Evolutionary conservation across 164 flowering plant genomes (phyloP).

Genomic region (Platanus orientalis): DNA sequence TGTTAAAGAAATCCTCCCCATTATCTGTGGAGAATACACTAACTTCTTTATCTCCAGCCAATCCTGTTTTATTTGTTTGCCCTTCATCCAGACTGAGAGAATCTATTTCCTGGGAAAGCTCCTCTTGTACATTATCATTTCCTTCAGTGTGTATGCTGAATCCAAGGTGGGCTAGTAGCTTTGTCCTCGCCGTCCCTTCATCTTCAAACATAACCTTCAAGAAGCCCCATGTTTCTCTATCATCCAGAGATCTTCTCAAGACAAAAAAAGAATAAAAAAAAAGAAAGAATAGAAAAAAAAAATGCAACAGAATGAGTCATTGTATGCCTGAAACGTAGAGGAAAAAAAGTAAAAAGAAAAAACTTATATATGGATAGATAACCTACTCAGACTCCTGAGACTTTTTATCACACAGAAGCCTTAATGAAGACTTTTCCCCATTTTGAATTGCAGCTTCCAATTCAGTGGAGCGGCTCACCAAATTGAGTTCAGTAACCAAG

Average conservation of each 20-base stretch:
- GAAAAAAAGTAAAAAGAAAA: not conserved
- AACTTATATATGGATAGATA: not conserved
- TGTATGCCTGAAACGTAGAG: not conserved
- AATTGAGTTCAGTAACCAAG: constrained; percentile 65
- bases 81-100: constrained; percentile 46
- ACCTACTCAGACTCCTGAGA: constrained; percentile 79
- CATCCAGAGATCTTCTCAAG: constrained; percentile 63
- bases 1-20: constrained; percentile 96
- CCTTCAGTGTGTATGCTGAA: constrained; percentile 54
- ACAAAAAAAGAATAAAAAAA: not conserved
- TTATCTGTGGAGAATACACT: constrained; percentile 46
- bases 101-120: constrained; percentile 47
- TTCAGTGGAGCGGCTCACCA: constrained; percentile 76
- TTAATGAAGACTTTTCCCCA: constrained; percentile 73
- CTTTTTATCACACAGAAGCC: constrained; percentile 73
- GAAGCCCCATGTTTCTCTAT: constrained; percentile 91
- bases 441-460: constrained; percentile 87
- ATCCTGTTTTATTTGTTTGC: constrained; percentile 25
- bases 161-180: constrained; percentile 75
- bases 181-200: constrained; percentile 80
- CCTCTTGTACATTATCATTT: constrained; percentile 36
- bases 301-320: not conserved
- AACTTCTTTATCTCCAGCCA: constrained; percentile 26
- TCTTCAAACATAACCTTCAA: constrained; percentile 90
- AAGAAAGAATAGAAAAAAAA: not conserved